A percentile compares a stretch with the other conserved stretches of the same genome.
These are phyloP conservation scores for Leccinellum rugosiceps DNA, from an alignment of 768 basidiomycete genomes.

Conservation along the genomic window DNA sequence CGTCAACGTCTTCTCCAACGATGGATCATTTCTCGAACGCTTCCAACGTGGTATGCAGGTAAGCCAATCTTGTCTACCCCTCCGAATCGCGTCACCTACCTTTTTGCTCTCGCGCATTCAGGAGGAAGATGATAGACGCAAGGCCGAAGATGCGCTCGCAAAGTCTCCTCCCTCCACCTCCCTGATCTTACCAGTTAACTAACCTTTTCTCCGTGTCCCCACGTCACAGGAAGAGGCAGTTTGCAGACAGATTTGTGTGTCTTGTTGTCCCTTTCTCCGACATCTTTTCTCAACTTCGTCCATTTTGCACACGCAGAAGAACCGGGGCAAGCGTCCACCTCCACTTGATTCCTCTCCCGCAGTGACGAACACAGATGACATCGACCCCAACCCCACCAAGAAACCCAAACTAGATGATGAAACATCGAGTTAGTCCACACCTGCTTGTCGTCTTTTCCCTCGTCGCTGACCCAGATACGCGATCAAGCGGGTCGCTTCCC, in stretches of 20 bases:
- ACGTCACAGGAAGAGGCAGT: constrained; percentile 50
- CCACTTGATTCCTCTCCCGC: constrained; percentile 38
- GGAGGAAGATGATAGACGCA: constrained; percentile 60
- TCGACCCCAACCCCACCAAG: constrained; percentile 32
- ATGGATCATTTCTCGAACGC: constrained; percentile 66
- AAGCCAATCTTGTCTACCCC: constrained; percentile 4
- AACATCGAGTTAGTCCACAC: background rate
- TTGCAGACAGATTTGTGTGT: constrained; percentile 60
- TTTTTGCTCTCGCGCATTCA: constrained; percentile 13
- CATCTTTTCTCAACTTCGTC: too few species aligned
- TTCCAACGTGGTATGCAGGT: constrained; percentile 60
- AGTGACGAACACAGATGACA: constrained; percentile 33
- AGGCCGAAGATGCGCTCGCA: constrained; percentile 47
- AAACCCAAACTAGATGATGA: constrained; percentile 35
- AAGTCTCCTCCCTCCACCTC: constrained; percentile 35
- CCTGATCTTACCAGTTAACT: background rate
- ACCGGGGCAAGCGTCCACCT: constrained; percentile 52
- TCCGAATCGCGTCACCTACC: background rate
- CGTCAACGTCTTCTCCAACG: constrained; percentile 64
- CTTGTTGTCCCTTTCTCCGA: constrained; percentile 2
- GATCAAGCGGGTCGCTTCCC: constrained; percentile 34
- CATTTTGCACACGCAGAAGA: constrained; percentile 41
- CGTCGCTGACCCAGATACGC: constrained; percentile 29
- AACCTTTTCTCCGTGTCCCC: too few species aligned
- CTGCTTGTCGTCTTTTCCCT: background rate